Percentiles rank a stretch among this genome's conserved stretches.
phyloP scores from a whole-genome alignment of 2,329 filamentous ascomycete species.

The Fusarium multiceps region DNA sequence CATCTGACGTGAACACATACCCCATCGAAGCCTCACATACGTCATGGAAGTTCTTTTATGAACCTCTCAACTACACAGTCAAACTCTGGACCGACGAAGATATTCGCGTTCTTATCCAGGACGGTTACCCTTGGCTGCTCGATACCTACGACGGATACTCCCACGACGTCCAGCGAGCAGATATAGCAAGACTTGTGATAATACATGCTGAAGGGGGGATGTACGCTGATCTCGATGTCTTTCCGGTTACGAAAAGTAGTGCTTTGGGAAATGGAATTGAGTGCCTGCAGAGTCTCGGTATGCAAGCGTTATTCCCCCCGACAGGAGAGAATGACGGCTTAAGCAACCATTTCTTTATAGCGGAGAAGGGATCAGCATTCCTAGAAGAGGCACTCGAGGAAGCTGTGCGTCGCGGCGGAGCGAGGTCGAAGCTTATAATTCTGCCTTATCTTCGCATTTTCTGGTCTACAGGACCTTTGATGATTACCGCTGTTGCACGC shows the following conservation, averaged over 20 bases:
- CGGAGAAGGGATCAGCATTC: not conserved
- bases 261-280: not conserved
- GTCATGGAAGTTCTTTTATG: not conserved
- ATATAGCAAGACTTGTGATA: conserved; percentile 1
- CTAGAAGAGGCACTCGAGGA: conserved; percentile 3
- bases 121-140: not conserved
- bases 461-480: conserved; percentile 12
- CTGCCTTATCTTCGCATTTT: not conserved
- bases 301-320: not conserved
- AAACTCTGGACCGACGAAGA: not conserved
- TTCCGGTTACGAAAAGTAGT: not conserved
- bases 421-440: not conserved
- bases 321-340: not conserved
- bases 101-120: not conserved
- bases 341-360: conserved; percentile 16
- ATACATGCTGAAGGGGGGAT: conserved; percentile 1
- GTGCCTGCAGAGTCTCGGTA: not conserved
- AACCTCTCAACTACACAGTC: not conserved
- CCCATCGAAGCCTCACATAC: not conserved
- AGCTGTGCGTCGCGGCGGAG: not conserved
- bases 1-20: not conserved
- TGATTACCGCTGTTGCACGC: not conserved
- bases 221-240: conserved; percentile 5
- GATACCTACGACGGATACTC: not conserved
- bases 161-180: not conserved